These are phyloP conservation scores for Pythium pyrilobum DNA, from an alignment of 352 stramenopile genomes.

Conservation along the genomic window DNA sequence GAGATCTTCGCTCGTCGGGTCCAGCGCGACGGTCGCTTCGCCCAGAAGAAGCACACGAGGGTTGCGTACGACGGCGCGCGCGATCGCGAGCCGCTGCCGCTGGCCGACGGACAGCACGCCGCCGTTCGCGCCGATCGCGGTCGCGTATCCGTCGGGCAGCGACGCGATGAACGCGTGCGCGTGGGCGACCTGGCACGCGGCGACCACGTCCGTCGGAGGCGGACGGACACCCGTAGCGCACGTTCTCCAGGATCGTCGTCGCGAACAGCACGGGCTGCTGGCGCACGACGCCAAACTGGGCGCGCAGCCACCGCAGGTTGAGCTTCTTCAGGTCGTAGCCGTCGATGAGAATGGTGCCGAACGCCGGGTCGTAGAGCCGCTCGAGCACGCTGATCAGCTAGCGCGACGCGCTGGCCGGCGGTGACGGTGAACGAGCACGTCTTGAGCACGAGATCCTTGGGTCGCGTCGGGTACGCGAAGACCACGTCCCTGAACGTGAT, in stretches of 20 bases:
- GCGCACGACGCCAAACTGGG: constrained; percentile 87
- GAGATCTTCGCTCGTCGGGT: constrained; percentile 61
- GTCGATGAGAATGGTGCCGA: constrained; percentile 17
- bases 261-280: constrained; percentile 52
- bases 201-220: constrained; percentile 7
- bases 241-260: constrained; percentile 20
- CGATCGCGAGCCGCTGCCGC: constrained; percentile 92
- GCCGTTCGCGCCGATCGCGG: constrained; percentile 82
- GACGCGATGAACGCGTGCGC: constrained; percentile 65
- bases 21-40: constrained; percentile 58
- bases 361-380: constrained; percentile 83
- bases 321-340: constrained; percentile 38
- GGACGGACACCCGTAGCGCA: constrained; percentile 1
- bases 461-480: constrained; percentile 59
- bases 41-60: constrained; percentile 79
- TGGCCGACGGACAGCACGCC: constrained; percentile 86
- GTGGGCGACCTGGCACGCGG: constrained; percentile 32
- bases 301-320: constrained; percentile 67
- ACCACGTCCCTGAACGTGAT: constrained; percentile 20
- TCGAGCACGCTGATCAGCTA: constrained; percentile 81
- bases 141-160: constrained; percentile 85
- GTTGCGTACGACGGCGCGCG: constrained; percentile 82
- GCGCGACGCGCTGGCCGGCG: constrained; percentile 30
- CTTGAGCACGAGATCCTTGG: constrained; percentile 25
- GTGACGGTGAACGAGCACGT: constrained; percentile 25